Conservation (phyloP, 192 early-diverging fungal genomes). For the Geranomyces michiganensis region DNA sequence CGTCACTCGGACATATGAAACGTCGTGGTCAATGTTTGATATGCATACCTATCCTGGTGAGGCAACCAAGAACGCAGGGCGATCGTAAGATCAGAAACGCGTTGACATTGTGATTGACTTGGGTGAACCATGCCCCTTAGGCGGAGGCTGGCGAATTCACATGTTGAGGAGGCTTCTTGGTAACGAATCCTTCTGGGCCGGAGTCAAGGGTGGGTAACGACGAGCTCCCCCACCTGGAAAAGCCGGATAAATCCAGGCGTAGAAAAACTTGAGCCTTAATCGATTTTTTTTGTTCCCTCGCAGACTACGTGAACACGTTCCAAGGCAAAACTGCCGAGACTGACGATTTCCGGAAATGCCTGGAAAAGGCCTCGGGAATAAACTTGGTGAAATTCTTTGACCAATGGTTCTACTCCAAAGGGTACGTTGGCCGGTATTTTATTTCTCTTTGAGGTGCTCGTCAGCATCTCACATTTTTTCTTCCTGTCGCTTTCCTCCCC, state of each 20-base stretch:
- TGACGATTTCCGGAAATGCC: conserved; percentile 68
- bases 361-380: conserved; percentile 77
- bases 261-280: too few species aligned
- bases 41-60: conserved; percentile 53
- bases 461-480: too few species aligned
- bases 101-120: background rate
- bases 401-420: conserved; percentile 85
- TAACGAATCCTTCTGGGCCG: conserved; percentile 53
- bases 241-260: background rate
- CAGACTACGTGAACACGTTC: conserved; percentile 49
- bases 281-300: too few species aligned
- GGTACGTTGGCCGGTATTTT: too few species aligned
- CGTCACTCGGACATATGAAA: conserved; percentile 52
- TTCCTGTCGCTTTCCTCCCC: too few species aligned
- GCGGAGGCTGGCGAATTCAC: conserved; percentile 54
- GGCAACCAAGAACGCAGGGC: too few species aligned
- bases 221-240: too few species aligned
- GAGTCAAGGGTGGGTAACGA: conserved; percentile 34
- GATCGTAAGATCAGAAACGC: too few species aligned
- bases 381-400: conserved; percentile 78
- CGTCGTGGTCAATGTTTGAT: conserved; percentile 58
- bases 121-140: background rate
- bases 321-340: conserved; percentile 51
- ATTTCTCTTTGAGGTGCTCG: too few species aligned
- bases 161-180: conserved; percentile 56